phyloP scores from a whole-genome alignment of 2,329 filamentous ascomycete genomes.

The Exophiala oligosperma region DNA sequence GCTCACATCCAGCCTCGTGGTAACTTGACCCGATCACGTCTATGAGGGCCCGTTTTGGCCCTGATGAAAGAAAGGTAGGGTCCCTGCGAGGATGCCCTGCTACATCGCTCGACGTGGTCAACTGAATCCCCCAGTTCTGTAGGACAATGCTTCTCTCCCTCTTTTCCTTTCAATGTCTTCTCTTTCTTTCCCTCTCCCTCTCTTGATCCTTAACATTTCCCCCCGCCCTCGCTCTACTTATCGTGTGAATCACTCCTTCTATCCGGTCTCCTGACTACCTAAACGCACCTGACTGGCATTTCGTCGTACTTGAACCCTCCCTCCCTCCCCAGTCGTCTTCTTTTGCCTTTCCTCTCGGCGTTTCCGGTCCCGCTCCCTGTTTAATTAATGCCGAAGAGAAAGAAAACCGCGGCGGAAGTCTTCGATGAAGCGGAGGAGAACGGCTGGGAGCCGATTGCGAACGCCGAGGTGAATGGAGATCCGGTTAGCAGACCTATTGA shows the following conservation, averaged over 20 bases:
- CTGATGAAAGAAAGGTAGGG: too few relatives aligned
- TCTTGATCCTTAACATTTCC: too few relatives aligned
- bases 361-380: slow-evolving; percentile 6
- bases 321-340: slow-evolving; percentile 18
- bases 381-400: slow-evolving; percentile 47
- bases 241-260: too few relatives aligned
- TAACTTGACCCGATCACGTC: too few relatives aligned
- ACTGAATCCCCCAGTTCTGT: slow-evolving; percentile 12
- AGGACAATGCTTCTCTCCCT: slow-evolving; percentile 16
- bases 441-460: slow-evolving; percentile 9
- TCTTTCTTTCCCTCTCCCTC: slow-evolving; percentile 14
- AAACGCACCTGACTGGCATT: too few relatives aligned
- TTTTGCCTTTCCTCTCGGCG: slow-evolving; percentile 18
- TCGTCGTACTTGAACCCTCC: too few relatives aligned
- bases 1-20: too few relatives aligned
- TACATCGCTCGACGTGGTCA: too few relatives aligned
- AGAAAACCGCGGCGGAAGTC: slow-evolving; percentile 47
- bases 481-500: slow-evolving; percentile 25
- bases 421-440: slow-evolving; percentile 28
- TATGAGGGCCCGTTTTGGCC: too few relatives aligned
- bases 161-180: slow-evolving; percentile 5
- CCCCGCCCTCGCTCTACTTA: too few relatives aligned
- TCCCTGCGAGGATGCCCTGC: too few relatives aligned
- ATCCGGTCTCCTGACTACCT: too few relatives aligned
- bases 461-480: slow-evolving; percentile 27